phyloP scores from a whole-genome alignment of 78 protist genomes.

The Speleostelium caveatum region DNA sequence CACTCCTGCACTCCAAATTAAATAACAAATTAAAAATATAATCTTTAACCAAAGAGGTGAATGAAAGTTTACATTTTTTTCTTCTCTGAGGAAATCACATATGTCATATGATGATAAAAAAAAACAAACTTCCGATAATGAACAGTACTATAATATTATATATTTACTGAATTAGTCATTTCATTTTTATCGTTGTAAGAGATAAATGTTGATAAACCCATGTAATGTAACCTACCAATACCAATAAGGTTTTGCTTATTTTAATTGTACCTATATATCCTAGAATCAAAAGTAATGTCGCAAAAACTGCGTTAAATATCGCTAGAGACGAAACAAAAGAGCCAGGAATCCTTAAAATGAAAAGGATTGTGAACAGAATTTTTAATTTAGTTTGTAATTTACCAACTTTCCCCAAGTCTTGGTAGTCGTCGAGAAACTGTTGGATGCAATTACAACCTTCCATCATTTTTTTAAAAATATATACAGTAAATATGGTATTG shows the following conservation, averaged over 20 bases:
- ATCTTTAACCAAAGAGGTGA: neutral
- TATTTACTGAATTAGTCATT: neutral
- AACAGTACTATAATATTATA: conserved; percentile 34
- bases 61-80: neutral
- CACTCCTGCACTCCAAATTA: conserved; percentile 44
- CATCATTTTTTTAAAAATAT: neutral
- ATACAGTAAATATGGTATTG: neutral
- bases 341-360: conserved; percentile 9
- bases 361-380: neutral
- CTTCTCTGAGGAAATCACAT: conserved; percentile 14
- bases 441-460: too few relatives aligned
- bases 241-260: conserved; percentile 1
- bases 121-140: conserved; percentile 49
- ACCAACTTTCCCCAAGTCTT: neutral
- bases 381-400: neutral
- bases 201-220: neutral
- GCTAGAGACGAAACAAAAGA: conserved; percentile 4
- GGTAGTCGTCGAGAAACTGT: conserved; percentile 25
- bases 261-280: conserved; percentile 20
- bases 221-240: conserved; percentile 12
- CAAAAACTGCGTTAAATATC: neutral
- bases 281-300: neutral
- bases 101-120: conserved; percentile 28
- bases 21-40: neutral
- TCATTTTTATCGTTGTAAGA: neutral